Conservation (phyloP, 1,284 basidiomycete species). For the Puccinia polysora region DNA sequence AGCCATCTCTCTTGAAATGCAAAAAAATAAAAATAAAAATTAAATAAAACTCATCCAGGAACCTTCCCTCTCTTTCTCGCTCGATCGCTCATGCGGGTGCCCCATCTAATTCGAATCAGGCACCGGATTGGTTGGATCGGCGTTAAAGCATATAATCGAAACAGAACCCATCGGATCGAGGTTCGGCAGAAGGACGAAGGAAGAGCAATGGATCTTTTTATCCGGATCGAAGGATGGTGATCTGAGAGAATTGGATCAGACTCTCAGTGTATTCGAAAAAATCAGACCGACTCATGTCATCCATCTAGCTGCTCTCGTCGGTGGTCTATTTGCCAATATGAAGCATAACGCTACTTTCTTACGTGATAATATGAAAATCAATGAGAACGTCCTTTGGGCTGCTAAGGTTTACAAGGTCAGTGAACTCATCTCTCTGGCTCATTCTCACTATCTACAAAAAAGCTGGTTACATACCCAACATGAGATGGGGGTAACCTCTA, state of each 20-base stretch:
- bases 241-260: conserved; percentile 56
- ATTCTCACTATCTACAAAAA: no score
- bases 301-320: conserved; percentile 66
- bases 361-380: conserved; percentile 81
- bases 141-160: conserved; percentile 70
- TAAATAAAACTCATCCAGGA: no score
- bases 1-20: no score
- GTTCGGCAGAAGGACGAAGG: conserved; percentile 64
- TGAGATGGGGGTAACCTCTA: no score
- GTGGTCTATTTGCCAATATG: conserved; percentile 86
- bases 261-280: conserved; percentile 65
- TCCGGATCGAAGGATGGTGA: conserved; percentile 67
- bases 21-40: no score
- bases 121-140: conserved; percentile 76
- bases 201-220: conserved; percentile 78
- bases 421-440: background rate
- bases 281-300: conserved; percentile 86
- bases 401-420: conserved; percentile 60
- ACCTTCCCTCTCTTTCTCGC: no score
- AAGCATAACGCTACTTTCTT: conserved; percentile 78
- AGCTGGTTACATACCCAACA: no score
- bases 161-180: conserved; percentile 69
- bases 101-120: conserved; percentile 49
- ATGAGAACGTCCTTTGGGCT: conserved; percentile 76
- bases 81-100: no score